These are phyloP conservation scores for Juncus inflexus DNA, from an alignment of 176 grass and related monocot genomes.

Conservation along the genomic window DNA sequence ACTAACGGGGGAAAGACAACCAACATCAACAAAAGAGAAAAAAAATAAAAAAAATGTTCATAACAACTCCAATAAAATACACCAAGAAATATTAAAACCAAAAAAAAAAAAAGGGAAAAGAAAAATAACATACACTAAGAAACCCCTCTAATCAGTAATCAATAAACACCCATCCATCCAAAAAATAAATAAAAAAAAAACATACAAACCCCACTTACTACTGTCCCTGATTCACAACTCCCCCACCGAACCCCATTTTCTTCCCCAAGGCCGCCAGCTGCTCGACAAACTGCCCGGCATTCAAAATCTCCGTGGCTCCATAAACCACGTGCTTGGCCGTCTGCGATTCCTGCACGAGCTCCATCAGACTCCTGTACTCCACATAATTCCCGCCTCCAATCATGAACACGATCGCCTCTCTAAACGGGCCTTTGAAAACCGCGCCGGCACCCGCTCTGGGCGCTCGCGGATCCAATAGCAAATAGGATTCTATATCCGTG, in stretches of 20 bases:
- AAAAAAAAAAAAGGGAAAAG: no score
- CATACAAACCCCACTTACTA: conserved; percentile 13
- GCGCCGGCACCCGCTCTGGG: conserved; percentile 66
- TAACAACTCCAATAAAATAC: no score
- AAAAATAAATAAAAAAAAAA: neutral
- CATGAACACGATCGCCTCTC: conserved; percentile 99
- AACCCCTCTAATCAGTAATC: no score
- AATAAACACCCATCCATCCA: neutral
- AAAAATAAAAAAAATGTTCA: no score
- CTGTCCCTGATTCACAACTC: conserved; percentile 37
- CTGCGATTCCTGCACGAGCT: conserved; percentile 69
- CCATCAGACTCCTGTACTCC: conserved; percentile 91
- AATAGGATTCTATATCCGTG: conserved; percentile 82
- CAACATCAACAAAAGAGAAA: no score
- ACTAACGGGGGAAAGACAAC: no score
- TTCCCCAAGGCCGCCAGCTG: conserved; percentile 78
- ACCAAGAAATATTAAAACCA: no score
- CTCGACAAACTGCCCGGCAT: conserved; percentile 76
- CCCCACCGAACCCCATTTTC: conserved; percentile 71
- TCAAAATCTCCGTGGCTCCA: conserved; percentile 85
- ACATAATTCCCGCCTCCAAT: conserved; percentile 98
- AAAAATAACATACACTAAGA: no score
- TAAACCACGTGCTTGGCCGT: conserved; percentile 87
- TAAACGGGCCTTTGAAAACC: conserved; percentile 89
- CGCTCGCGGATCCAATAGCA: conserved; percentile 75